Evolutionary conservation across 306 rosid genomes (phyloP), one percentile per base, ranked within the genome.

Genomic region (Gynostemma pentaphyllum): DNA sequence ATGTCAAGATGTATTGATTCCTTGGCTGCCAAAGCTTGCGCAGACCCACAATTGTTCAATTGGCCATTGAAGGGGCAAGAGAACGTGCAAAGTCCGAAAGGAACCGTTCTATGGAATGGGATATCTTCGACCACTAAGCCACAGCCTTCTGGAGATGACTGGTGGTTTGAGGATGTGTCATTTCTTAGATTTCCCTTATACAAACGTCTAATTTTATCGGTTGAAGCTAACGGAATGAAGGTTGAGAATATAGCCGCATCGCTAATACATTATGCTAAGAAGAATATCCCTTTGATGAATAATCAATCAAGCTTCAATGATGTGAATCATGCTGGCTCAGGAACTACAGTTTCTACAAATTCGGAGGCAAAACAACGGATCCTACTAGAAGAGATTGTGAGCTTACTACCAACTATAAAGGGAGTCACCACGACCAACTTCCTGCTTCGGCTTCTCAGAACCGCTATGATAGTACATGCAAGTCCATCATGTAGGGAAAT

Each of bases 101-200:
- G 74, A 9, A 40, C 71, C 24, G 74, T 49, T 40, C 51, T 71
- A 41, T 82, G 81, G 90, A 83, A 81, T 67, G 87, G 79, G 64
- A 78, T 81, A 37, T 68, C 73, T 62, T 67, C 84, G 0, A 74
- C 76, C 19, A 27, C 53, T 28, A 83, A 78, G 75, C 75, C 76
- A 8, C 74, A 68, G 12, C 14, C 62, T 27, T 28, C 49, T 4
- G 74, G 73, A 5, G 85, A 82, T 32, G 79, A 77, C 28, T 90
- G 97, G 97, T 90, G 95, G 95, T 76, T 71, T 22, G 94, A 84
- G 70, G 97, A 90, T 57, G 78, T 87, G 24, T 87, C 83, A 68
- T 74, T 75, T 44, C 75, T 90, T 27, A 80, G 85, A 69, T 72
- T 87, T 40, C 73, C 83, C 18, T 54, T 84, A 12, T 90, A 73